Percentiles rank a stretch among this genome's conserved stretches.
Conservation (phyloP, 768 basidiomycete species). For the Podaxis mareebaensis region DNA sequence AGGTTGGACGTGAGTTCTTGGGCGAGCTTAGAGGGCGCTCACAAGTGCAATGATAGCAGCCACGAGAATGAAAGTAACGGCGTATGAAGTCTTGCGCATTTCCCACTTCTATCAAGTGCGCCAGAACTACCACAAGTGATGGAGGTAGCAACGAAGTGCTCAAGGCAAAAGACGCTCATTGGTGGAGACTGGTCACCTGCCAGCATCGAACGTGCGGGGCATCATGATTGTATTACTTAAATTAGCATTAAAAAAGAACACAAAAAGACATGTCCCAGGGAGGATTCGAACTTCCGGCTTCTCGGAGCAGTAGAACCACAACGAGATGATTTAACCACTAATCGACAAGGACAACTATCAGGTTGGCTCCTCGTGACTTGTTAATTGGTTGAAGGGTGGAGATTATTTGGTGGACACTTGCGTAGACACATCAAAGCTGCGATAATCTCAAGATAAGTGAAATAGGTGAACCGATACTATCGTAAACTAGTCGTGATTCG, state of each 20-base stretch:
- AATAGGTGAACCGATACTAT: too few species aligned
- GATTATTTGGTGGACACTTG: too few species aligned
- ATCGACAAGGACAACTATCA: conserved; percentile 21
- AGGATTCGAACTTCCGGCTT: conserved; percentile 25
- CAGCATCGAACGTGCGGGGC: not conserved
- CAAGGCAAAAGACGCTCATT: not conserved
- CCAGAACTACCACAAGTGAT: not conserved
- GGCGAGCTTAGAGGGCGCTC: conserved; percentile 23
- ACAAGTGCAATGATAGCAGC: conserved; percentile 52
- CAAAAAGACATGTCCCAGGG: conserved; percentile 22
- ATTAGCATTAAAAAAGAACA: not conserved
- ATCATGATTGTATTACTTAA: not conserved
- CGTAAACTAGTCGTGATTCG: not conserved
- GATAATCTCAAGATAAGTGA: too few species aligned
- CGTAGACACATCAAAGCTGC: too few species aligned
- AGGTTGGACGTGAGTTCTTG: not conserved
- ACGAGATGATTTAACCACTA: conserved; percentile 27
- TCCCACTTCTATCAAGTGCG: not conserved
- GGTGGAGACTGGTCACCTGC: not conserved
- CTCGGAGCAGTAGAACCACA: conserved; percentile 21
- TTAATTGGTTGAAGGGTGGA: too few species aligned
- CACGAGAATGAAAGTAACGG: conserved; percentile 60
- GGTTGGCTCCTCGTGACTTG: too few species aligned
- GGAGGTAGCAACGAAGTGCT: not conserved
- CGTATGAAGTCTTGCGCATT: conserved; percentile 72